Evolutionary conservation across 176 grass and related monocot species (phyloP).

Genomic region (Oryza glumipatula): DNA sequence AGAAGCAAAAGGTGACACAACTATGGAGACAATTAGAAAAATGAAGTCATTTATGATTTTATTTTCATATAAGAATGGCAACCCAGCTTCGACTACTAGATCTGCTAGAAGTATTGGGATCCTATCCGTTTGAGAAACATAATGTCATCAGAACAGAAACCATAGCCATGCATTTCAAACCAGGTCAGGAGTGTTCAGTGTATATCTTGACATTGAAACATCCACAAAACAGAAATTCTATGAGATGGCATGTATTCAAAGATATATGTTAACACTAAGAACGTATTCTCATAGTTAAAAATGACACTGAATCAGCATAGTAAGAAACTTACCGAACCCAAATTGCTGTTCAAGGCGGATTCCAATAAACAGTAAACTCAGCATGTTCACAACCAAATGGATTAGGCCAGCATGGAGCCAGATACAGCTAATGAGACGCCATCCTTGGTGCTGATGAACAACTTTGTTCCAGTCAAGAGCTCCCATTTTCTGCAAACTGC

Average conservation of each 20-base stretch:
- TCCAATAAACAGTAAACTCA: slow-evolving; percentile 89
- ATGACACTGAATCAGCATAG: neutral
- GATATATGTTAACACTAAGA: neutral
- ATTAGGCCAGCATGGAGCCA: slow-evolving; percentile 92
- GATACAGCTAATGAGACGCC: slow-evolving; percentile 80
- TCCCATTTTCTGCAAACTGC: slow-evolving; percentile 84
- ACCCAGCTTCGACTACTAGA: neutral
- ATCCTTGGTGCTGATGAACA: slow-evolving; percentile 81
- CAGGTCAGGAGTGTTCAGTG: neutral
- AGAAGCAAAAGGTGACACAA: neutral
- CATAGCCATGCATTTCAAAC: neutral
- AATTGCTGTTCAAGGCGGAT: slow-evolving; percentile 98
- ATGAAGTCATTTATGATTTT: neutral
- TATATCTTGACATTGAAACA: neutral
- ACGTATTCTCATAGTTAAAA: neutral
- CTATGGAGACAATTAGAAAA: neutral
- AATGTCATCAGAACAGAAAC: slow-evolving; percentile 7
- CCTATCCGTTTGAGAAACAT: neutral
- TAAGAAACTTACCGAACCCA: slow-evolving; percentile 76
- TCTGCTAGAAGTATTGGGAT: neutral
- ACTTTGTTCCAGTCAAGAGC: slow-evolving; percentile 93
- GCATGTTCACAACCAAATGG: slow-evolving; percentile 95
- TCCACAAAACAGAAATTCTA: neutral
- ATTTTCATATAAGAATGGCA: neutral
- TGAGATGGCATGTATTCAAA: neutral